A percentile compares a stretch with the other conserved stretches of the same genome.
phyloP scores from a whole-genome alignment of 2,329 filamentous ascomycete genomes.

The Talaromyces sp. region DNA sequence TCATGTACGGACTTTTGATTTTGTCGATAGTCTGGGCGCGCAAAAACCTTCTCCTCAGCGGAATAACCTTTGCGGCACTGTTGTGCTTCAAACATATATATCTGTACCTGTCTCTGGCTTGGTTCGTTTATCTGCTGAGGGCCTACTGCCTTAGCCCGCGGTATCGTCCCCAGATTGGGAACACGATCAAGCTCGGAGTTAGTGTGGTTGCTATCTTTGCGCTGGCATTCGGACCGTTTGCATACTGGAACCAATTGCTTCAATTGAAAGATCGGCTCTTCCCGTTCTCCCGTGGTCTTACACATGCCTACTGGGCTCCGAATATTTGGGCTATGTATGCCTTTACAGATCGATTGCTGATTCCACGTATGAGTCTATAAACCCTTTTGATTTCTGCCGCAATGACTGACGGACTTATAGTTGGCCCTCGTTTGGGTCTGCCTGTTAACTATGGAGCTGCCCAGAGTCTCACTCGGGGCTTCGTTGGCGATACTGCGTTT shows the following conservation, averaged over 20 bases:
- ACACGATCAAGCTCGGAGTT: conserved; percentile 74
- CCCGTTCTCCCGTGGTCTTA: conserved; percentile 87
- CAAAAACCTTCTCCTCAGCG: conserved; percentile 67
- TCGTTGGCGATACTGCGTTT: conserved; percentile 91
- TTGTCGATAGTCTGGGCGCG: conserved; percentile 80
- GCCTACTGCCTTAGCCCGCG: conserved; percentile 77
- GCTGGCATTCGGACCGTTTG: conserved; percentile 86
- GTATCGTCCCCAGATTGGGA: conserved; percentile 68
- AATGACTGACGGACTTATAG: conserved; percentile 36
- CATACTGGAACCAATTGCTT: conserved; percentile 69
- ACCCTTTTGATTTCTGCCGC: neutral
- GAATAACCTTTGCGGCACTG: conserved; percentile 74
- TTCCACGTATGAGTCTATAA: conserved; percentile 55
- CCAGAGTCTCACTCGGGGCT: conserved; percentile 82
- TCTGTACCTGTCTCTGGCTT: conserved; percentile 90
- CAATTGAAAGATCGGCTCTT: conserved; percentile 83
- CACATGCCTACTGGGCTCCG: conserved; percentile 97
- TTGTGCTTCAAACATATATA: conserved; percentile 98
- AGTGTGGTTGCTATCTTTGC: conserved; percentile 67
- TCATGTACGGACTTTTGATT: conserved; percentile 85
- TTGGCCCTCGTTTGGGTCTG: conserved; percentile 75
- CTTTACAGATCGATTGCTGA: conserved; percentile 76
- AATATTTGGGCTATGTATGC: conserved; percentile 98
- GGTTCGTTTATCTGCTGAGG: conserved; percentile 88
- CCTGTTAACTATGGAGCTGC: conserved; percentile 67